A percentile compares a stretch with the other conserved stretches of the same genome.
These are phyloP conservation scores for Globisporangium mamillatum DNA, from an alignment of 352 stramenopile genomes.

Conservation along the genomic window DNA sequence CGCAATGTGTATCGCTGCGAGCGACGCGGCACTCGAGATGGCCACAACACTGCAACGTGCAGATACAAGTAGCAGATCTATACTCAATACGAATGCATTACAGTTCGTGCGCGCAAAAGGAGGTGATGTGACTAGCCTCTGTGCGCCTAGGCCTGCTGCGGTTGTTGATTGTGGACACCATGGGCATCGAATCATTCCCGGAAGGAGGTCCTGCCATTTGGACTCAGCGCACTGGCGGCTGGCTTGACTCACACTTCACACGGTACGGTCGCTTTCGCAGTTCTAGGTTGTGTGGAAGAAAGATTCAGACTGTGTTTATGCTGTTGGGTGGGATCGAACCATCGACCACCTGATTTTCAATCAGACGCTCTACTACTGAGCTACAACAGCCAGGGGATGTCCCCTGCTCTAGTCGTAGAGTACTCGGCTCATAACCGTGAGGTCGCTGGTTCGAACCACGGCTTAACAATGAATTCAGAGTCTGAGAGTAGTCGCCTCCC, in stretches of 20 bases:
- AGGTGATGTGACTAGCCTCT: conserved; percentile 2
- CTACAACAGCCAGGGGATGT: not conserved
- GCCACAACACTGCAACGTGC: not conserved
- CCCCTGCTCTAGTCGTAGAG: no score
- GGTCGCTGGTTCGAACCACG: no score
- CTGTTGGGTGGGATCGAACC: conserved; percentile 2
- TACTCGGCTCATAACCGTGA: no score
- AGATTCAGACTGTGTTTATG: not conserved
- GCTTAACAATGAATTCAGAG: no score
- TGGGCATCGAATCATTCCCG: not conserved
- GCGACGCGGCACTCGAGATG: not conserved
- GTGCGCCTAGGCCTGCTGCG: not conserved
- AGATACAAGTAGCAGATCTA: not conserved
- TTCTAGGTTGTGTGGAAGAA: not conserved
- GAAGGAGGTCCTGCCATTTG: conserved; percentile 5
- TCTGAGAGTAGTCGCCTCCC: no score
- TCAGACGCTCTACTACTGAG: not conserved
- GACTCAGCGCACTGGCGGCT: not conserved
- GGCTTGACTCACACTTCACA: conserved; percentile 8
- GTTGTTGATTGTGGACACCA: not conserved
- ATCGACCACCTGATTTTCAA: not conserved
- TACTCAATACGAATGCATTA: no score
- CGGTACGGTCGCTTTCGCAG: conserved; percentile 2
- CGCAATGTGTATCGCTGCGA: not conserved
- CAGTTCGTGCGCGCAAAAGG: not conserved